Base-by-base conservation (phyloP, 177 flowering plant species). In the Vitis hybrid region DNA sequence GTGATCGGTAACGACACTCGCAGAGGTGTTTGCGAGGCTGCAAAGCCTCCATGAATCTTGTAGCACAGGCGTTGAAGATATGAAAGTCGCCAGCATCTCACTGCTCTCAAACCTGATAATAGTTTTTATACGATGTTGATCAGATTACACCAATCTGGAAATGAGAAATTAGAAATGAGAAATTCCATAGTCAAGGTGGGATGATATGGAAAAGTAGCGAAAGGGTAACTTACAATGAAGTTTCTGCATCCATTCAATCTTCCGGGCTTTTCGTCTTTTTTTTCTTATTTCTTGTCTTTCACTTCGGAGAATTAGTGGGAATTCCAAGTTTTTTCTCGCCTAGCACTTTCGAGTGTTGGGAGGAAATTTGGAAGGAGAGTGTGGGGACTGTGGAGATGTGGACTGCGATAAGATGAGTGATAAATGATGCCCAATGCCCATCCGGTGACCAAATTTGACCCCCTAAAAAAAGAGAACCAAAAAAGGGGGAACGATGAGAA, bases 51-150 rank as follows among this genome's bases (percentile, higher is more conserved):
- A 91, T 65, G 92, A 78, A 4, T 86, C 84, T 32, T 57, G 39
- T 1, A 87, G 60, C 70, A 91, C 39, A 0, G 88, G 81, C 7
- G 94, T 91, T 3, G 97, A 89, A 0, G 85, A 88, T 72, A 91
- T 12, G 60, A 86, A 84, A 18, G 67, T 61, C 17, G 88, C 94
- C 59, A 85, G 70, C 83, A 80, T 82, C 76, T 91, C 92, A 59
- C 90, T 89, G 2, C 79, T 85, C 84, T 91, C 97, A 58, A 89
- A 91, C 69, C 91, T 85, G 86, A 49, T 11, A 11, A 64, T 3
- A 19, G 5, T 21, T 59, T 23, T 5, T 59, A 7, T 39, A 39
- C 0, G 45, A 39, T 39, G 6, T 5, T 39, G 39, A 32, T 59
- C 34, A 11, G 23, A 58, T 18, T 21, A 17, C 5, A 9, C 26